Conservation (phyloP, 345 rosid species). For the Pseudoturritis turrita region DNA sequence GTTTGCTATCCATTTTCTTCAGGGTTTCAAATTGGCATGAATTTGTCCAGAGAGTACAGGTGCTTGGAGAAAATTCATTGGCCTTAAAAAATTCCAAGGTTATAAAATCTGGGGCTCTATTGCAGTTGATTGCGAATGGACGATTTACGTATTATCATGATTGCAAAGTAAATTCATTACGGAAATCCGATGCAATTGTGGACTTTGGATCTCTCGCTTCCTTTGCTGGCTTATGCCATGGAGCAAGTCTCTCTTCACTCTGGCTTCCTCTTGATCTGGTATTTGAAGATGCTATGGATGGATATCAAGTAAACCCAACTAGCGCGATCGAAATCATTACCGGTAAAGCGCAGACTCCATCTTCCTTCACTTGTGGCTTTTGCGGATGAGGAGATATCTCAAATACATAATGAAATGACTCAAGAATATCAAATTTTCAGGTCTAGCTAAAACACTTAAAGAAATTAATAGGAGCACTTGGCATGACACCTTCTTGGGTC, state of each 20-base stretch:
- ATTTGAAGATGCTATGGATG: conserved; percentile 95
- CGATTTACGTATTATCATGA: conserved; percentile 36
- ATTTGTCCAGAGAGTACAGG: conserved; percentile 52
- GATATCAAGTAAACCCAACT: conserved; percentile 65
- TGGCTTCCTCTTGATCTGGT: conserved; percentile 98
- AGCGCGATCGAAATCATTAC: conserved; percentile 78
- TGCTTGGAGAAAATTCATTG: conserved; percentile 56
- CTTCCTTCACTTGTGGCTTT: not conserved
- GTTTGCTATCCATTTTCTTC: conserved; percentile 1
- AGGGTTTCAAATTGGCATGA: conserved; percentile 70
- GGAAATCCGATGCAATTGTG: conserved; percentile 50
- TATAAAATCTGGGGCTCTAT: conserved; percentile 41
- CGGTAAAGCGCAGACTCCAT: conserved; percentile 39
- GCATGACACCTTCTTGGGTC: conserved; percentile 88
- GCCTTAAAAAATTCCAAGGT: conserved; percentile 53
- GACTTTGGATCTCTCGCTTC: conserved; percentile 60
- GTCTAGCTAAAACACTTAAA: conserved; percentile 74
- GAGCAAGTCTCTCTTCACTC: conserved; percentile 61
- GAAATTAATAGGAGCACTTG: conserved; percentile 76
- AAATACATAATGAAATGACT: not conserved
- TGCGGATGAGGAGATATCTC: not conserved
- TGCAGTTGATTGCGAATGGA: conserved; percentile 51
- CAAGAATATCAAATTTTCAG: conserved; percentile 37
- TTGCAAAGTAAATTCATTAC: conserved; percentile 43
- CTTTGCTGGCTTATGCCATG: conserved; percentile 60